Percentiles rank a stretch among this genome's conserved stretches.
Evolutionary conservation across 2,329 filamentous ascomycete genomes (phyloP).

Genomic region (Xylaria hypoxylon): DNA sequence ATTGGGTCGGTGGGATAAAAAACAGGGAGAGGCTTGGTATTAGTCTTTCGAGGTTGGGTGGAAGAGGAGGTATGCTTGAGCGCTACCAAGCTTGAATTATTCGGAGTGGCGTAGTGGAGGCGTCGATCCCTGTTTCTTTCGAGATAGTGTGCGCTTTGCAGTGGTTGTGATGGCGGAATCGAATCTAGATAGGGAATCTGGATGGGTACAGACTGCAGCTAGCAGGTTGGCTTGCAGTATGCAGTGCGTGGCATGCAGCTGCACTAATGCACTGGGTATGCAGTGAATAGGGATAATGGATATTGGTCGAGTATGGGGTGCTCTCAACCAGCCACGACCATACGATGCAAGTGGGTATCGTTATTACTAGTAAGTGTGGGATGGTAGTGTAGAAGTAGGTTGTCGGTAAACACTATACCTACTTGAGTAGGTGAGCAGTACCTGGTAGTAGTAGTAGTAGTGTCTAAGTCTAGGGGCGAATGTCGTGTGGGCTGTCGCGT

Average conservation of each 20-base stretch:
- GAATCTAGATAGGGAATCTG: neutral
- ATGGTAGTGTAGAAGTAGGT: too few species aligned
- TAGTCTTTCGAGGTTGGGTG: slow-evolving; percentile 20
- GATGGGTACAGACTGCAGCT: slow-evolving; percentile 18
- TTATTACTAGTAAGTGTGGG: too few species aligned
- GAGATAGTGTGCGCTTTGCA: slow-evolving; percentile 10
- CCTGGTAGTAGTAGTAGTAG: too few species aligned
- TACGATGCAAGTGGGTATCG: too few species aligned
- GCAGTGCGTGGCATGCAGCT: slow-evolving; percentile 25
- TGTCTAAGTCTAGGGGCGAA: too few species aligned
- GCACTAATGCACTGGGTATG: slow-evolving; percentile 10
- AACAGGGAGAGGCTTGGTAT: slow-evolving; percentile 21
- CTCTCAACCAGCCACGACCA: too few species aligned
- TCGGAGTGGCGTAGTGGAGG: slow-evolving; percentile 23
- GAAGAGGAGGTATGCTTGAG: neutral
- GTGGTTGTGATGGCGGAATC: neutral
- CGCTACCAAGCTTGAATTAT: slow-evolving; percentile 23
- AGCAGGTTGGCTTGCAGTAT: slow-evolving; percentile 23
- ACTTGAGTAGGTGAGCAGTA: too few species aligned
- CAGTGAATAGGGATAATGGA: neutral
- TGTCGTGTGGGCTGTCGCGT: too few species aligned
- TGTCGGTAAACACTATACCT: too few species aligned
- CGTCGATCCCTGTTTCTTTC: slow-evolving; percentile 22
- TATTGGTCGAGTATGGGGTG: neutral
- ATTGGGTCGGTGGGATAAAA: slow-evolving; percentile 3